phyloP scores from a whole-genome alignment of 1,284 basidiomycete species.

The Ustilago nuda region DNA sequence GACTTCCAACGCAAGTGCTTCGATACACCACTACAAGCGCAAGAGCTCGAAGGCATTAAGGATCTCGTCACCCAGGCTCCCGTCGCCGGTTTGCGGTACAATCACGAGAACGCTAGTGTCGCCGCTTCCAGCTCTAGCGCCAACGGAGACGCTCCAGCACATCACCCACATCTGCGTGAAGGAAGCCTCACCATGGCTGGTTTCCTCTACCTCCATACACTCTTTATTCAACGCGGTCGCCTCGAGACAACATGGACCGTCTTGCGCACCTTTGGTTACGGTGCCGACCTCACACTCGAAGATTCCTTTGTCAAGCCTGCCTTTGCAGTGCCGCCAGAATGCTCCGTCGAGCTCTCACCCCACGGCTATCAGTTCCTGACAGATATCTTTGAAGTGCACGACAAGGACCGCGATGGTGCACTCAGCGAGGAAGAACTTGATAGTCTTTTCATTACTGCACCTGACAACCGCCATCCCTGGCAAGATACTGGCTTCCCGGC shows the following conservation, averaged over 20 bases:
- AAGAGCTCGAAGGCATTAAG: constrained; percentile 81
- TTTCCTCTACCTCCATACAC: constrained; percentile 93
- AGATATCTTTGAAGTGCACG: constrained; percentile 94
- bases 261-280: constrained; percentile 93
- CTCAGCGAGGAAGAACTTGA: constrained; percentile 86
- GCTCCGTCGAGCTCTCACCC: constrained; percentile 92
- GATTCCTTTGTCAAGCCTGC: constrained; percentile 69
- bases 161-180: constrained; percentile 70
- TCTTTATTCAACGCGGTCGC: constrained; percentile 94
- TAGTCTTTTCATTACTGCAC: constrained; percentile 90
- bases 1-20: constrained; percentile 98
- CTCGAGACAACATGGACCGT: constrained; percentile 99
- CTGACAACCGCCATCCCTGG: constrained; percentile 72
- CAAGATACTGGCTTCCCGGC: constrained; percentile 71
- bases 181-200: constrained; percentile 86
- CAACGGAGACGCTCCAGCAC: constrained; percentile 36
- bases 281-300: constrained; percentile 84
- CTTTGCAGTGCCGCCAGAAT: constrained; percentile 93
- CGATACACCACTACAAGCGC: constrained; percentile 87
- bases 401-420: constrained; percentile 97
- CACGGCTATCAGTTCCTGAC: constrained; percentile 97
- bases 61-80: constrained; percentile 62
- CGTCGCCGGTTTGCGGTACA: constrained; percentile 45
- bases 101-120: constrained; percentile 48
- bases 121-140: constrained; percentile 46